Conservation (phyloP, 371 early-diverging fungal genomes). For the Cladochytrium tenue region DNA sequence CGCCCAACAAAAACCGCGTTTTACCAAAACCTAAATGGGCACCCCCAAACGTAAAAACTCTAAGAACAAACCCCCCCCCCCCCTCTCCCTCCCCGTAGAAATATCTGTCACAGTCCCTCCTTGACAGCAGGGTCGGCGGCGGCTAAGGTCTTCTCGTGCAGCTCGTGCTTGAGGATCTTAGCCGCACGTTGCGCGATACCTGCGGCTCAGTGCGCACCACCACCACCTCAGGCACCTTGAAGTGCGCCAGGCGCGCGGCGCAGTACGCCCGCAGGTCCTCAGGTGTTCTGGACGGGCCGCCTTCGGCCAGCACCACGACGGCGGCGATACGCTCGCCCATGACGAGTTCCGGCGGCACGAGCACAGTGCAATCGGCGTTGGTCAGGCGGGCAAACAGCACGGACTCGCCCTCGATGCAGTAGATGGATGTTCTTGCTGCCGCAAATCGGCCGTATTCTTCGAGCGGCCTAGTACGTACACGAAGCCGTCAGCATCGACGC, state of each 20-base stretch:
- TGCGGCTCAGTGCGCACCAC: slow-evolving; percentile 13
- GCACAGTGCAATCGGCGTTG: slow-evolving; percentile 18
- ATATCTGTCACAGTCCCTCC: too few relatives aligned
- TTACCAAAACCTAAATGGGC: too few relatives aligned
- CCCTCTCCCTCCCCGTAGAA: too few relatives aligned
- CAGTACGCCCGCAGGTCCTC: slow-evolving; percentile 7
- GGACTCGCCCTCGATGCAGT: slow-evolving; percentile 27
- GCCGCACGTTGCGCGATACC: slow-evolving; percentile 20
- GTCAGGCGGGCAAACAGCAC: slow-evolving; percentile 13
- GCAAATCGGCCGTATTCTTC: slow-evolving; percentile 31
- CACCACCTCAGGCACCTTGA: slow-evolving; percentile 26
- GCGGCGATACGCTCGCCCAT: slow-evolving; percentile 28
- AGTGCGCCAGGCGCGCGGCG: slow-evolving; percentile 12
- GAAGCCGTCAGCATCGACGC: slow-evolving; percentile 28
- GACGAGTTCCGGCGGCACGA: slow-evolving; percentile 19
- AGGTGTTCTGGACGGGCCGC: neutral
- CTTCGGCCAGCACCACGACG: slow-evolving; percentile 5
- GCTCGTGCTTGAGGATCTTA: slow-evolving; percentile 22
- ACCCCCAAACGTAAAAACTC: too few relatives aligned
- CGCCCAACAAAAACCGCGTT: too few relatives aligned
- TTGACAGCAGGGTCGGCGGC: too few relatives aligned
- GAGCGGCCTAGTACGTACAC: slow-evolving; percentile 29
- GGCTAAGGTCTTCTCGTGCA: slow-evolving; percentile 7
- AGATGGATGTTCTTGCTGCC: slow-evolving; percentile 33
- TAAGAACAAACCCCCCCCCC: too few relatives aligned